Evolutionary conservation across 345 rosid genomes (phyloP), one percentile per base, ranked within the genome.

Genomic region (Gynandropsis gynandra): DNA sequence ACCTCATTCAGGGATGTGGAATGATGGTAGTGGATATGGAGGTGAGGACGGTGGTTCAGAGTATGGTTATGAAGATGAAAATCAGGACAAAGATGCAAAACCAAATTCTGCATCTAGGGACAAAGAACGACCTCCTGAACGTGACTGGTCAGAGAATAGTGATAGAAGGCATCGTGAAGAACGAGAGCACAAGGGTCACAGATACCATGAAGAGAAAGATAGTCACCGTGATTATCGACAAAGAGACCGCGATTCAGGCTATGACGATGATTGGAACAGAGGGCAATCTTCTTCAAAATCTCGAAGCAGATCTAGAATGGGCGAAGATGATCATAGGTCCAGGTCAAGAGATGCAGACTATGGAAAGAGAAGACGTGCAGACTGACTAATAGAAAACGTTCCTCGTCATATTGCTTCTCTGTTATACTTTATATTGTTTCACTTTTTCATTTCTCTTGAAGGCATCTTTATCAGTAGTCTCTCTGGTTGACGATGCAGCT

Each of bases 11-110:
- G 77, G 87, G 29, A 80, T 76, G 80, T 85, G 87, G 95, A 66
- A 66, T 20, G 95, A 85, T 57, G 45, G 87, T 42, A 78, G 29
- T 24, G 29, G 82, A 64, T 89, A 81, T 65, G 95, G 83, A 35
- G 87, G 81, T 51, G 95, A 85, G 63, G 95, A 85, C 42, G 90
- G 85, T 61, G 85, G 78, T 47, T 85, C 89, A 71, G 95, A 85
- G 42, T 74, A 85, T 76, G 87, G 29, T 24, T 82, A 78, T 33
- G 90, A 85, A 58, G 90, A 85, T 70, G 87, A 63, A 32, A 85
- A 46, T 58, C 80, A 78, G 47, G 95, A 85, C 62, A 85, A 78
- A 63, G 87, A 81, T 50, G 73, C 42, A 4, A 70, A 81, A 62
- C 72, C 85, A 13, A 68, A 69, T 48, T 74, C 63, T 52, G 48